phyloP scores from a whole-genome alignment of 352 stramenopile genomes.

The Phytophthora tubulina region DNA sequence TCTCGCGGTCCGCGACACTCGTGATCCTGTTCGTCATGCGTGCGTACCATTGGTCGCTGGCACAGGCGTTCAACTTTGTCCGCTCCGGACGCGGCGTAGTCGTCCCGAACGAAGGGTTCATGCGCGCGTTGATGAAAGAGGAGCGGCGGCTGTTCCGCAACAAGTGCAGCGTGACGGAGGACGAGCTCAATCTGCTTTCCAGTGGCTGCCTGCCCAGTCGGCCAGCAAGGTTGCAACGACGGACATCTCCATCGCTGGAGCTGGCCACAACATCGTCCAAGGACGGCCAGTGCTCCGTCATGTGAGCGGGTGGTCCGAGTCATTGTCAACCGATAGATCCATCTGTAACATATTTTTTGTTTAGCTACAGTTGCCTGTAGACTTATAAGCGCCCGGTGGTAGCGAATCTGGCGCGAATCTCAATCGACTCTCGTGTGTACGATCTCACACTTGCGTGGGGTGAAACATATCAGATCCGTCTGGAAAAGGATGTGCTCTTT shows the following conservation, averaged over 20 bases:
- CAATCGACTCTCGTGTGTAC: background rate
- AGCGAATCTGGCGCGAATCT: constrained; percentile 38
- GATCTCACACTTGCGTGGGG: constrained; percentile 3
- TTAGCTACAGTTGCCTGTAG: constrained; percentile 5
- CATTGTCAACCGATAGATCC: background rate
- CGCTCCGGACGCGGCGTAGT: constrained; percentile 58
- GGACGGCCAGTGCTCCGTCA: constrained; percentile 34
- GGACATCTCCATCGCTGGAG: constrained; percentile 8
- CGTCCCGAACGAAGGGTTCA: constrained; percentile 72
- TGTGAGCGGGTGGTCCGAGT: constrained; percentile 14
- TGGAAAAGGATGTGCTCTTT: constrained; percentile 27
- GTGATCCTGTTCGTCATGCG: constrained; percentile 82
- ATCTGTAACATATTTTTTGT: constrained; percentile 8
- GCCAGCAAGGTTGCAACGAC: constrained; percentile 27
- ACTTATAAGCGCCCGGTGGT: constrained; percentile 21
- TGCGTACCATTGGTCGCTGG: constrained; percentile 59
- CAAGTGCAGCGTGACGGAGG: constrained; percentile 56
- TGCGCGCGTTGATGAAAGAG: constrained; percentile 56
- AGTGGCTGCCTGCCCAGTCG: constrained; percentile 45
- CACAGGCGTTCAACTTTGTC: constrained; percentile 70
- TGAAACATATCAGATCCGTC: constrained; percentile 19
- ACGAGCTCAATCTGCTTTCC: constrained; percentile 66
- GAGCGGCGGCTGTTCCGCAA: constrained; percentile 57
- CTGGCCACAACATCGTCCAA: constrained; percentile 8
- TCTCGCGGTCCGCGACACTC: constrained; percentile 74